Percentiles rank a stretch among this genome's conserved stretches.
phyloP scores from a whole-genome alignment of 805 yeast genomes.

The Myxozyma neotropica region DNA sequence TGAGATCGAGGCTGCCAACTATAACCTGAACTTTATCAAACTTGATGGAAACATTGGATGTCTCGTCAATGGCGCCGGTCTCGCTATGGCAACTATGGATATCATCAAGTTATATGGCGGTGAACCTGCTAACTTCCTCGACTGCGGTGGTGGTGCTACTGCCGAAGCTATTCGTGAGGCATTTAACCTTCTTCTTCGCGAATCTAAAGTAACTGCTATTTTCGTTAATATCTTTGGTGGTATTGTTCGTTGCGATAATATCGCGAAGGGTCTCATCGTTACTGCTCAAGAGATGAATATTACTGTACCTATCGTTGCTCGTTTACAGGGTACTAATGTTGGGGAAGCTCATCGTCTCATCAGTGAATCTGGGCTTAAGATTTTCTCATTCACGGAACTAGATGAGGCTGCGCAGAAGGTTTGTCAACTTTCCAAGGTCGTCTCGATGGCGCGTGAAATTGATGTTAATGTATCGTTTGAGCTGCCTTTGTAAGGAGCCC shows the following conservation, averaged over 20 bases:
- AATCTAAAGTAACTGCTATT: constrained; percentile 87
- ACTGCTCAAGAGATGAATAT: constrained; percentile 91
- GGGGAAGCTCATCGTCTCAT: constrained; percentile 86
- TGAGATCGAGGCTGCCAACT: constrained; percentile 88
- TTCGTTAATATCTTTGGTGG: constrained; percentile 99
- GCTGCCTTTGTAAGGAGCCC: constrained; percentile 46
- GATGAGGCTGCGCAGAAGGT: constrained; percentile 98
- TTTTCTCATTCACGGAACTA: constrained; percentile 86
- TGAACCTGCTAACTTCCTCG: constrained; percentile 97
- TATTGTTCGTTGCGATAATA: constrained; percentile 98
- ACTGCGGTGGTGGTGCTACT: constrained; percentile 99
- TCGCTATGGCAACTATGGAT: constrained; percentile 99
- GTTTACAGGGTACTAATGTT: constrained; percentile 98
- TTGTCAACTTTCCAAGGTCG: constrained; percentile 67
- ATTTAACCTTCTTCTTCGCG: constrained; percentile 87
- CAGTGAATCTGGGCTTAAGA: constrained; percentile 84
- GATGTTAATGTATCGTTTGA: constrained; percentile 55
- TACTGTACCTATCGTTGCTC: constrained; percentile 92
- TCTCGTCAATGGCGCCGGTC: constrained; percentile 99
- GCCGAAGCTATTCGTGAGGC: constrained; percentile 98
- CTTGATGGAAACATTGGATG: constrained; percentile 98
- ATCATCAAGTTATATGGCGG: constrained; percentile 98
- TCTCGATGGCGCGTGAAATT: constrained; percentile 51
- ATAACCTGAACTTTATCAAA: constrained; percentile 93
- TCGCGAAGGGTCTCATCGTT: constrained; percentile 94